These are phyloP conservation scores for Gaertneriomyces sp. DNA, from an alignment of 192 early-diverging fungal species.

Conservation along the genomic window DNA sequence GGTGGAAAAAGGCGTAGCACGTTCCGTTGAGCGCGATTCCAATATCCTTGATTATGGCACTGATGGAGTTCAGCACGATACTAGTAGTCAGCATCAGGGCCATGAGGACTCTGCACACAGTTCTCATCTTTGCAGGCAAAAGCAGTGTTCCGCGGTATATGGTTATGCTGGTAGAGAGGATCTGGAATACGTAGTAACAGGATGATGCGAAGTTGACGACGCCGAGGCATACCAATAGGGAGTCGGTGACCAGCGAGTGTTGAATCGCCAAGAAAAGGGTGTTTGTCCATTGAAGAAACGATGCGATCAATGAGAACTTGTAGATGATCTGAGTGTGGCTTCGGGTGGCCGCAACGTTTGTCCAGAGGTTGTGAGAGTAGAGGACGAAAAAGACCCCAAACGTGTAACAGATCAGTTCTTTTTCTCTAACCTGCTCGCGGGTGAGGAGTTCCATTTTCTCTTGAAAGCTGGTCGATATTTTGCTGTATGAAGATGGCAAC, in stretches of 20 bases:
- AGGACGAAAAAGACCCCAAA: conserved; percentile 5
- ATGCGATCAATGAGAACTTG: conserved; percentile 2
- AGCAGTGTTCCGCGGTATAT: conserved; percentile 12
- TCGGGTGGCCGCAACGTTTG: not conserved
- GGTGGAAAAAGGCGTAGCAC: conserved; percentile 9
- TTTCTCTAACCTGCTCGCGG: not conserved
- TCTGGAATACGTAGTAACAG: conserved; percentile 20
- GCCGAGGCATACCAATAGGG: not conserved
- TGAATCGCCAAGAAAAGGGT: conserved; percentile 3
- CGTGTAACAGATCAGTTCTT: not conserved
- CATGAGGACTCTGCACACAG: not conserved
- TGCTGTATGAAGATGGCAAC: no score
- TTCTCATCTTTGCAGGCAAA: not conserved
- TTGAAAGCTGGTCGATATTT: no score
- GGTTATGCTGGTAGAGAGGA: conserved; percentile 5
- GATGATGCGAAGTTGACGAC: conserved; percentile 1
- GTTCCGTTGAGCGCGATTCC: conserved; percentile 7
- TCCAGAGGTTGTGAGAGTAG: not conserved
- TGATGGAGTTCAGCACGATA: conserved; percentile 5
- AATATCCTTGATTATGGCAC: conserved; percentile 5
- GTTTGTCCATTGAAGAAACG: conserved; percentile 1
- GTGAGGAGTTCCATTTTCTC: not conserved
- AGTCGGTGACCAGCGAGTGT: not conserved
- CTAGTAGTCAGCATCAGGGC: not conserved
- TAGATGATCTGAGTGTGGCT: not conserved